phyloP scores from a whole-genome alignment of 495 filamentous ascomycete species.

The Trichoderma asperelloides region DNA sequence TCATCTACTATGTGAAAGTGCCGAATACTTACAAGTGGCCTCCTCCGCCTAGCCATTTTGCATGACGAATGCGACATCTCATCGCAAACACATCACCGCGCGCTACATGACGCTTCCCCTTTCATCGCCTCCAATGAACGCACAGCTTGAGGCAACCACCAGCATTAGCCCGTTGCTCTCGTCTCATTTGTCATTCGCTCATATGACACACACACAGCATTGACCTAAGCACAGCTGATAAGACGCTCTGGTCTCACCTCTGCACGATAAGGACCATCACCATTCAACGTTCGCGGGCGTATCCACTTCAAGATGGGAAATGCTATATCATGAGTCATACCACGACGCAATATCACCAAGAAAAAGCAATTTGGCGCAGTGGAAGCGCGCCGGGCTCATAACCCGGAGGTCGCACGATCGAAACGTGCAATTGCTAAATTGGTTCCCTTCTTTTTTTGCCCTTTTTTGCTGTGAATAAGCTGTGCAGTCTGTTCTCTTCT shows the following conservation, averaged over 20 bases:
- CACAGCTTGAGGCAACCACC: background rate
- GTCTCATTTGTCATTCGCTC: background rate
- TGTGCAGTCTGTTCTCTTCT: background rate
- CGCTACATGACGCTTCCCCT: background rate
- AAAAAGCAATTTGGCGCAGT: slow-evolving; percentile 7
- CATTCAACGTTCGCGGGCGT: background rate
- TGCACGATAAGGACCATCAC: background rate
- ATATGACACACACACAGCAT: too few species aligned
- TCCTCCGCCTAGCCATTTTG: background rate
- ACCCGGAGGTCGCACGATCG: slow-evolving; percentile 8
- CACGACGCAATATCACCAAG: background rate
- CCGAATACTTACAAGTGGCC: background rate
- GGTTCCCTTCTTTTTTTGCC: background rate
- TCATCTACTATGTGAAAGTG: too few species aligned
- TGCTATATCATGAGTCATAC: background rate
- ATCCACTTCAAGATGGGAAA: background rate
- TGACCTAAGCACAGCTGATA: background rate
- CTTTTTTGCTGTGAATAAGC: background rate
- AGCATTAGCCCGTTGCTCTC: background rate
- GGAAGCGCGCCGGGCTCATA: slow-evolving; percentile 8
- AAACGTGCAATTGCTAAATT: slow-evolving; percentile 7
- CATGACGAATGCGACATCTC: slow-evolving; percentile 5
- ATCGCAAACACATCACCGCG: background rate
- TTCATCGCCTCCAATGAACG: background rate
- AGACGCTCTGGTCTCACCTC: background rate